phyloP scores from a whole-genome alignment of 495 filamentous ascomycete species.

The Acidiella bohemica region DNA sequence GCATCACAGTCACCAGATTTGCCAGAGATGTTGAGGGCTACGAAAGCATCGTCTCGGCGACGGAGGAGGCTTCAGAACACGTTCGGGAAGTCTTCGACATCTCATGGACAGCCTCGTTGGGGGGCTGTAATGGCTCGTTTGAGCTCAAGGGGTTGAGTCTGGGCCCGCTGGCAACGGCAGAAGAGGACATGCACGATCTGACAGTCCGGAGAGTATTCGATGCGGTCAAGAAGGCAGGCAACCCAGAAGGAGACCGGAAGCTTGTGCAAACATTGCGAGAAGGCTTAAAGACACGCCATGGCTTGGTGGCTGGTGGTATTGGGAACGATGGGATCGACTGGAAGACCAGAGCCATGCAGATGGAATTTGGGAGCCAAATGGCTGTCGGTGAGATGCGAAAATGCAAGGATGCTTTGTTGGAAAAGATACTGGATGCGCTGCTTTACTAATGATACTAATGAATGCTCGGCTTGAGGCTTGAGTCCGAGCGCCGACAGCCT shows the following conservation, averaged over 20 bases:
- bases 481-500: no score
- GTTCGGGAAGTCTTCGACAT: constrained; percentile 26
- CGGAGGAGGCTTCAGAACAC: constrained; percentile 16
- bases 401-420: constrained; percentile 8
- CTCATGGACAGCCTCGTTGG: constrained; percentile 20
- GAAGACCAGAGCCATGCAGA: constrained; percentile 11
- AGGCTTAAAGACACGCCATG: constrained; percentile 1
- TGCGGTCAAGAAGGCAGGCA: neutral
- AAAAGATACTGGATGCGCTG: constrained; percentile 11
- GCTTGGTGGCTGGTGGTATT: neutral
- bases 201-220: neutral
- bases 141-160: constrained; percentile 21
- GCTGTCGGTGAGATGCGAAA: constrained; percentile 15
- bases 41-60: constrained; percentile 26
- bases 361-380: constrained; percentile 12
- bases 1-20: constrained; percentile 24
- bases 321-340: constrained; percentile 15
- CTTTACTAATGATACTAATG: no score
- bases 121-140: constrained; percentile 22
- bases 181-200: constrained; percentile 4
- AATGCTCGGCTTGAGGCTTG: no score
- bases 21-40: constrained; percentile 27
- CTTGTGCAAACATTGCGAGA: neutral
- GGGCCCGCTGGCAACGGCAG: neutral
- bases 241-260: neutral